Base-by-base conservation (phyloP, 2,329 filamentous ascomycete genomes). In the Orbilia blumenaviensis region DNA sequence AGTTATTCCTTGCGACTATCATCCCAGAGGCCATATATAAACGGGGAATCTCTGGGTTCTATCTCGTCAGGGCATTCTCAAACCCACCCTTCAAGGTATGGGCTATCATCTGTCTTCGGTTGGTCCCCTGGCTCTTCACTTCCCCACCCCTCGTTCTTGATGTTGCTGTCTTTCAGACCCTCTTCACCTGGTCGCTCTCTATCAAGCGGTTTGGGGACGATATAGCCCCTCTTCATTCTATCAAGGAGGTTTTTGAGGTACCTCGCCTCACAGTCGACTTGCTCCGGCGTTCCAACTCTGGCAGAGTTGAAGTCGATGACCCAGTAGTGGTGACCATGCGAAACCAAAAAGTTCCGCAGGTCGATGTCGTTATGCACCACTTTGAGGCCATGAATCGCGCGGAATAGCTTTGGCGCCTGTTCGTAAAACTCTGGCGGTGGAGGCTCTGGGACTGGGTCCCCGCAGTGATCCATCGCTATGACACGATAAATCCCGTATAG, bases 261-360 rank as follows among this genome's bases (percentile, higher is more conserved):
- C 14, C 29, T n/a, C 27, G 63, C 56, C 32, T 71, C 66, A 3
- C 56, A 25, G 16, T 25, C 5, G 10, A 63, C 18, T 12, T 71
- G 56, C 16, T 21, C 52, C 3, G 23, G n/a, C 1, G 56, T 54
- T 14, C 66, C 66, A 2, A n/a, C 9, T n/a, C 41, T 60, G 12
- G 56, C 61, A 1, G 66, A 71, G 36, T 71, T 71, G 46, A 71
- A 63, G 29, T 71, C 66, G 16, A 71, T 71, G n/a, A 71, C 34
- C 46, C 66, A 62, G 36, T 54, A 71, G 25, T 25, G 54, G 7
- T 48, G 50, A 36, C 56, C 46, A 18, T 63, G 44, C 23, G 58
- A 71, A 42, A 63, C 56, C 16, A 60, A 36, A 48, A 71, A 71
- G 44, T 71, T 71, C 38, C 66, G 56, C 44, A 71, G 52, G 44